Percentiles rank a stretch among this genome's conserved stretches.
Evolutionary conservation across 2,329 filamentous ascomycete species (phyloP).

Genomic region (Alternaria atra): DNA sequence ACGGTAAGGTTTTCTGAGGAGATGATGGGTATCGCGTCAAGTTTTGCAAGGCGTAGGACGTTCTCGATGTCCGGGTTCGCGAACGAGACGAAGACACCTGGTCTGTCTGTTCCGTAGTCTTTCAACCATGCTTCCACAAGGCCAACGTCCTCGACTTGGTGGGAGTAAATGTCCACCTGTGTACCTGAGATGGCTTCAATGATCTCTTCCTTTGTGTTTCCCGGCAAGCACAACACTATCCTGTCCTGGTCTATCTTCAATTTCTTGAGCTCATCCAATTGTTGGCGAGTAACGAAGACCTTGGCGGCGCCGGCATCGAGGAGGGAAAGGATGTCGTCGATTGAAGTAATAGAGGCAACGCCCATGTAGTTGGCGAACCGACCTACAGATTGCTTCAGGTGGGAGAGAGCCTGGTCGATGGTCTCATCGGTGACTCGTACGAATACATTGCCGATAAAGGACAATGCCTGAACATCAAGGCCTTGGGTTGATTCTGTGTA

Average conservation of each 20-base stretch:
- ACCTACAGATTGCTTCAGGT: slow-evolving; percentile 66
- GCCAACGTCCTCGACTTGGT: slow-evolving; percentile 55
- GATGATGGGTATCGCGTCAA: slow-evolving; percentile 73
- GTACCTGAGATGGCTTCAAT: slow-evolving; percentile 52
- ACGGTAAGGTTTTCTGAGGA: slow-evolving; percentile 75
- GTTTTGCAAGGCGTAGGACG: slow-evolving; percentile 54
- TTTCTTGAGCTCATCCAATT: slow-evolving; percentile 66
- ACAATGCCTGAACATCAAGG: slow-evolving; percentile 61
- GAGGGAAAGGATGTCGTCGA: slow-evolving; percentile 78
- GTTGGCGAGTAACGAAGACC: slow-evolving; percentile 79
- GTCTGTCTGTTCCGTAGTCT: slow-evolving; percentile 59
- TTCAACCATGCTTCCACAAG: slow-evolving; percentile 58
- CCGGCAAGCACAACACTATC: slow-evolving; percentile 64
- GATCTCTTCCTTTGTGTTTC: slow-evolving; percentile 54
- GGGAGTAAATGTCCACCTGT: slow-evolving; percentile 57
- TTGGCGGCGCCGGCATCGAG: slow-evolving; percentile 86
- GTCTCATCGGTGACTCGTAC: slow-evolving; percentile 60
- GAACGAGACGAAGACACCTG: slow-evolving; percentile 62
- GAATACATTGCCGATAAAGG: slow-evolving; percentile 68
- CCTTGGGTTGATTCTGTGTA: slow-evolving; percentile 58
- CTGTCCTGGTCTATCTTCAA: slow-evolving; percentile 64
- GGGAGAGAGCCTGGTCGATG: slow-evolving; percentile 58
- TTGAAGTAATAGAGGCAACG: slow-evolving; percentile 72
- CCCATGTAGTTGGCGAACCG: slow-evolving; percentile 75
- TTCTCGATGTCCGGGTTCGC: slow-evolving; percentile 51